Evolutionary conservation across 176 grass and related monocot genomes (phyloP), one percentile per base, ranked within the genome.

Genomic region (Eragrostis nindensis): DNA sequence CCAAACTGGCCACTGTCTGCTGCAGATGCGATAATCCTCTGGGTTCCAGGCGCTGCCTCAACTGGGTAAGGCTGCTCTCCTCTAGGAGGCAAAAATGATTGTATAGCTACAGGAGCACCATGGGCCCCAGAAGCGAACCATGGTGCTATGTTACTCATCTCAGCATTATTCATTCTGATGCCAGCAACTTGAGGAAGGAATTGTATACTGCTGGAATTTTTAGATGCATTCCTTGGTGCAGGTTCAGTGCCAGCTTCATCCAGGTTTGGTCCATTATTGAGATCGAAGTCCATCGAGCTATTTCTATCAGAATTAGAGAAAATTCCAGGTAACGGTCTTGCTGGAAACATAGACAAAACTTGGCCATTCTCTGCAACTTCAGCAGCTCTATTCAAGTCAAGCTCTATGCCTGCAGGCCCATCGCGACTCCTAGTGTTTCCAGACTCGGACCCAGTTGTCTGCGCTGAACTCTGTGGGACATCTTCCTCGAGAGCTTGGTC

Each of bases 311-410:
- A 38, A 78, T 59, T 88, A 62, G 88, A 81, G 46, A 93, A 85
- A 81, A 64, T 40, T 32, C 82, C 71, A 85, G 46, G 71, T 54
- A 81, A 72, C 9, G 52, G 62, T 83, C 84, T 89, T 86, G 77
- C 24, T 41, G 87, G 41, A 29, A 95, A 81, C 45, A 90, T 64
- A 18, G 62, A 83, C 52, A 78, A 87, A 76, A 64, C 29, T 39
- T 89, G 90, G 8, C 80, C 66, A 80, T 86, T 91, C 53, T 93
- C 94, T 16, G 62, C 50, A 67, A 70, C 75, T 79, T 90, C 94
- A 70, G 93, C 90, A 48, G 63, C 50, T 83, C 86, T 89, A 82
- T 97, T 97, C 80, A 97, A 62, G 76, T 97, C 94, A 78, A 97
- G 71, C 49, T 86, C 90, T 47, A 96, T 76, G 47, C 90, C 86